Conservation (phyloP, 306 rosid species). For the Quercus ilex region DNA sequence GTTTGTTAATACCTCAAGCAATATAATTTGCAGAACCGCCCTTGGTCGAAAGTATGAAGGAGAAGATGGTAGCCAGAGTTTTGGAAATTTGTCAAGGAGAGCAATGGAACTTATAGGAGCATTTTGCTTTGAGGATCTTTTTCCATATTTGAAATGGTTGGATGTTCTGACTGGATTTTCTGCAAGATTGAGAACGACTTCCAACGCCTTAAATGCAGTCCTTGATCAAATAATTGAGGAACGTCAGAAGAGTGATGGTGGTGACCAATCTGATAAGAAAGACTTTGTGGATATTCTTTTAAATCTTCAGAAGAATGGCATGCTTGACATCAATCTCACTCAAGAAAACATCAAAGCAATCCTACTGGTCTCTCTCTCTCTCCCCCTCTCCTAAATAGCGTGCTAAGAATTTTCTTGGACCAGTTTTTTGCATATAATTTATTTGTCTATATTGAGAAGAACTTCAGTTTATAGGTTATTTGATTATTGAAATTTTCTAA, state of each 20-base stretch:
- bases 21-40: conserved; percentile 18
- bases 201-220: conserved; percentile 17
- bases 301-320: conserved; percentile 15
- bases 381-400: background rate
- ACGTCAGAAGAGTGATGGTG: conserved; percentile 1
- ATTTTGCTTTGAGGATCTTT: conserved; percentile 30
- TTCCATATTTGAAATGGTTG: conserved; percentile 35
- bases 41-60: conserved; percentile 18
- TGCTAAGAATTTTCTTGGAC: too few species aligned
- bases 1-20: conserved; percentile 9
- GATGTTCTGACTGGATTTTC: conserved; percentile 27
- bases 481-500: too few species aligned
- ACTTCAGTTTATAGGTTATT: too few species aligned
- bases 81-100: conserved; percentile 13
- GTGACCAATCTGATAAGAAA: background rate
- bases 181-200: conserved; percentile 9
- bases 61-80: background rate
- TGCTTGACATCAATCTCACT: conserved; percentile 10
- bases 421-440: too few species aligned
- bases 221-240: conserved; percentile 20
- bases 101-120: conserved; percentile 2
- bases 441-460: too few species aligned
- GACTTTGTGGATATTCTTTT: conserved; percentile 32
- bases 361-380: conserved; percentile 14
- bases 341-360: conserved; percentile 33